These are phyloP conservation scores for Volvox reticuliferus DNA, from an alignment of 139 green algal genomes.

Conservation along the genomic window DNA sequence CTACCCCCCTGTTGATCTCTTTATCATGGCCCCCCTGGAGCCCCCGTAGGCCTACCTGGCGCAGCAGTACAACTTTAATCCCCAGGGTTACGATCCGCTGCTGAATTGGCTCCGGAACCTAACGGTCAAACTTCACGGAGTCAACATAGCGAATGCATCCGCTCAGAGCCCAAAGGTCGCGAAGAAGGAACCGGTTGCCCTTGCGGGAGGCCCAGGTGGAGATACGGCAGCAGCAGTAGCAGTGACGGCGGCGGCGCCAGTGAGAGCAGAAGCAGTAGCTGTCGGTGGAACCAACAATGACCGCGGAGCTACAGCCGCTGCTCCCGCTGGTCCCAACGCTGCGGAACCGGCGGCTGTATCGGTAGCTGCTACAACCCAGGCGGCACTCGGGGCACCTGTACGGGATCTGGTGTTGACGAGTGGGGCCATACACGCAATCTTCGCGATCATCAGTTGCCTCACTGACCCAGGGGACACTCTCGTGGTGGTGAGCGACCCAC, in stretches of 20 bases:
- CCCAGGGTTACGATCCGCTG: slow-evolving; percentile 30
- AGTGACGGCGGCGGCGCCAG: not conserved
- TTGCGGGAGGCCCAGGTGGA: not conserved
- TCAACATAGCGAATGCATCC: not conserved
- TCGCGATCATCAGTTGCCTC: slow-evolving; percentile 18
- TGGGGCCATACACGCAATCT: slow-evolving; percentile 50
- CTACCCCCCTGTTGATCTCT: not conserved
- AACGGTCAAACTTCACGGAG: not conserved
- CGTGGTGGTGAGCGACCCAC: slow-evolving; percentile 26
- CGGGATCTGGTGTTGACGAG: slow-evolving; percentile 13
- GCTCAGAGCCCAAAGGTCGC: too few species aligned
- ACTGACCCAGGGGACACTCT: slow-evolving; percentile 43
- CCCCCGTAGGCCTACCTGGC: slow-evolving; percentile 14
- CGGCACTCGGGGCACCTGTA: not conserved
- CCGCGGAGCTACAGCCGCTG: not conserved
- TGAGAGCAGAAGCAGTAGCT: not conserved
- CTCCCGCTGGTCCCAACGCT: not conserved
- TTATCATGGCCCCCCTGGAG: too few species aligned
- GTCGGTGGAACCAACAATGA: not conserved
- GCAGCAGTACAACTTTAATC: slow-evolving; percentile 51
- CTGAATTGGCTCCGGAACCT: slow-evolving; percentile 10
- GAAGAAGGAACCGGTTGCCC: not conserved
- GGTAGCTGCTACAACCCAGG: too few species aligned
- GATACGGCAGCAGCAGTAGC: not conserved
- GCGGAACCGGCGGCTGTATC: not conserved